phyloP scores from a whole-genome alignment of 1,284 basidiomycete species.

The Ustilago sp. region DNA sequence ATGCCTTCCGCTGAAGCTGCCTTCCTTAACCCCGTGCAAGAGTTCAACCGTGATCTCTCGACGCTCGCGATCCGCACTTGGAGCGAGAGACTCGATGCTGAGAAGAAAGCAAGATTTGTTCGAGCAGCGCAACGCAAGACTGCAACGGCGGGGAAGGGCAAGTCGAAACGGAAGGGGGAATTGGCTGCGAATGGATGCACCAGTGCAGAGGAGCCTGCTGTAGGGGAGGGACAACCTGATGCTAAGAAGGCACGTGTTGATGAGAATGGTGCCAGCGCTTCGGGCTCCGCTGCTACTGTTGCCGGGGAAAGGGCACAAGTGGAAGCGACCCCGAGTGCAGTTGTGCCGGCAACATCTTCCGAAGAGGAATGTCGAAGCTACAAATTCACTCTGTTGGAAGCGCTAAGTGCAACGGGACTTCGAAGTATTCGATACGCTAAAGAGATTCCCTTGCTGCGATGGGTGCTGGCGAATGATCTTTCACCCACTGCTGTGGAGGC shows the following conservation, averaged over 20 bases:
- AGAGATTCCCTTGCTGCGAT: constrained; percentile 93
- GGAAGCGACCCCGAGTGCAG: constrained; percentile 3
- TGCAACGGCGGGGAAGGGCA: constrained; percentile 43
- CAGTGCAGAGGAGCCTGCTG: not conserved
- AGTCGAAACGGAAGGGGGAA: constrained; percentile 33
- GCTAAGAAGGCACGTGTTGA: constrained; percentile 25
- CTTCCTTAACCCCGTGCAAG: constrained; percentile 98
- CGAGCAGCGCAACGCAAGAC: constrained; percentile 69
- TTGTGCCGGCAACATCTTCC: not conserved
- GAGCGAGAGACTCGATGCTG: constrained; percentile 80
- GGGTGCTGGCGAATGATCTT: constrained; percentile 91
- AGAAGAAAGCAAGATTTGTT: constrained; percentile 77
- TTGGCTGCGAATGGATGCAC: constrained; percentile 14
- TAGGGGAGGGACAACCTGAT: constrained; percentile 17
- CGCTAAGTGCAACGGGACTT: constrained; percentile 93
- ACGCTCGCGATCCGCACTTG: constrained; percentile 88
- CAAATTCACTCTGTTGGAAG: constrained; percentile 88
- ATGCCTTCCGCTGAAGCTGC: constrained; percentile 68
- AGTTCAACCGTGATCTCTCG: constrained; percentile 96
- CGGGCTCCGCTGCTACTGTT: constrained; percentile 6
- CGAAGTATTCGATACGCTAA: constrained; percentile 97
- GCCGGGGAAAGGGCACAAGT: not conserved
- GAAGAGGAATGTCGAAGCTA: constrained; percentile 73
- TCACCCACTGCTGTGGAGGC: constrained; percentile 85
- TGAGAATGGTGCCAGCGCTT: constrained; percentile 7